Percentiles rank a stretch among this genome's conserved stretches.
phyloP scores from a whole-genome alignment of 1,139 yeast genomes.

The Blastobotrys illinoisensis region DNA sequence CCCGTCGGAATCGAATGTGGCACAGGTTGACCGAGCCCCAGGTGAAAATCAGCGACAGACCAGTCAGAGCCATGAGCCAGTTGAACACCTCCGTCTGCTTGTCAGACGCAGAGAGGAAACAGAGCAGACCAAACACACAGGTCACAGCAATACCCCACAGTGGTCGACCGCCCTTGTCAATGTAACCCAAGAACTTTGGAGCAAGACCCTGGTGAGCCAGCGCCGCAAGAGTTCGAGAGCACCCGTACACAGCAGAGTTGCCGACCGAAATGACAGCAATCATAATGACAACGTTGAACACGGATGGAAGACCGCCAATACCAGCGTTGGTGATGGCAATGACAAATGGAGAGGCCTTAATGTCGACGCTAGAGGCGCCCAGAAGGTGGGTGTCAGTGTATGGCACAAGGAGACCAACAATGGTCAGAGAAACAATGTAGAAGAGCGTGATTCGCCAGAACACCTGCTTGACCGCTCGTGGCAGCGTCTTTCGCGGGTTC shows the following conservation, averaged over 20 bases:
- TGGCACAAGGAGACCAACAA: slow-evolving; percentile 66
- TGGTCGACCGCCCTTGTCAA: slow-evolving; percentile 73
- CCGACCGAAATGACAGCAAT: slow-evolving; percentile 68
- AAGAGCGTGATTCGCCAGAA: slow-evolving; percentile 65
- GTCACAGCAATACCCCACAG: slow-evolving; percentile 57
- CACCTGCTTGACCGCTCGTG: slow-evolving; percentile 71
- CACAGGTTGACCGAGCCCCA: slow-evolving; percentile 73
- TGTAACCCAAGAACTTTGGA: slow-evolving; percentile 63
- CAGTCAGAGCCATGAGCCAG: slow-evolving; percentile 78
- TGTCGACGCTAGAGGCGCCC: slow-evolving; percentile 44
- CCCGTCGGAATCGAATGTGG: slow-evolving; percentile 73
- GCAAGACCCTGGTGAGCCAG: slow-evolving; percentile 76
- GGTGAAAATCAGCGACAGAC: slow-evolving; percentile 72
- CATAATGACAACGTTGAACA: slow-evolving; percentile 67
- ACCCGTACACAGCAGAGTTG: slow-evolving; percentile 69
- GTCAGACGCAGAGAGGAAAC: slow-evolving; percentile 64
- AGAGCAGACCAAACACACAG: slow-evolving; percentile 55
- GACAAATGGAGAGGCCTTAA: slow-evolving; percentile 67
- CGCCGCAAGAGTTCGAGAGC: slow-evolving; percentile 76
- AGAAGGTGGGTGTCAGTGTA: slow-evolving; percentile 47
- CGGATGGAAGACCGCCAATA: slow-evolving; percentile 54
- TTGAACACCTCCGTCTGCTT: slow-evolving; percentile 62
- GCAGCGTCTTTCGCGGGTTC: slow-evolving; percentile 59
- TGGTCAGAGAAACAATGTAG: slow-evolving; percentile 54
- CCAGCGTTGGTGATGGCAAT: slow-evolving; percentile 57